Evolutionary conservation across 345 rosid species (phyloP).

Genomic region (Arabis hirsuta): DNA sequence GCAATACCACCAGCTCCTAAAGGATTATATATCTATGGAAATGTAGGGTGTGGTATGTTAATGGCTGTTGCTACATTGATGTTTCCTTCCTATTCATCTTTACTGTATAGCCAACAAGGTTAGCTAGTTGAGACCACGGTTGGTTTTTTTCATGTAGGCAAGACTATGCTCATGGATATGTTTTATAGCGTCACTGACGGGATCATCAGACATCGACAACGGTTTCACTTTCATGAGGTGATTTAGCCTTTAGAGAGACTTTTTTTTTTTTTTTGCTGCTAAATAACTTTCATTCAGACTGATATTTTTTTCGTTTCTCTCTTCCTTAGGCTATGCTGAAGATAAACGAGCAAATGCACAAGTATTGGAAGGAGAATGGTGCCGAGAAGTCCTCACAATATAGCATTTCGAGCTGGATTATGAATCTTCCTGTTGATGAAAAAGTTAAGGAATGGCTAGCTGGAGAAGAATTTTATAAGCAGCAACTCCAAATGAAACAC

Average conservation of each 20-base stretch:
- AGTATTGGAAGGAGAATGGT: conserved; percentile 82
- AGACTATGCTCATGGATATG: conserved; percentile 99
- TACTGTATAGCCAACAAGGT: background rate
- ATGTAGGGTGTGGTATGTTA: conserved; percentile 87
- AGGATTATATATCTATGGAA: conserved; percentile 89
- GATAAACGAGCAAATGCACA: conserved; percentile 88
- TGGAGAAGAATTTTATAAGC: conserved; percentile 86
- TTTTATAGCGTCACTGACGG: conserved; percentile 78
- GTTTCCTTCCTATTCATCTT: conserved; percentile 7
- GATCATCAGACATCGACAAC: conserved; percentile 63
- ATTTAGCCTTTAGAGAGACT: conserved; percentile 21
- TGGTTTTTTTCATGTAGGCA: conserved; percentile 55
- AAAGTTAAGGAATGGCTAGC: conserved; percentile 92
- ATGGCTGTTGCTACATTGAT: conserved; percentile 9
- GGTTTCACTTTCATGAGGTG: conserved; percentile 94
- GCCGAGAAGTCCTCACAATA: conserved; percentile 63
- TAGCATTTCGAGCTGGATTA: conserved; percentile 75
- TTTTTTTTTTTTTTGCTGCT: background rate
- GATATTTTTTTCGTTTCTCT: background rate
- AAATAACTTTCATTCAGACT: background rate
- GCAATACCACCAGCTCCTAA: conserved; percentile 80
- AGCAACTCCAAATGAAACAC: conserved; percentile 75
- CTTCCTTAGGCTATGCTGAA: conserved; percentile 80
- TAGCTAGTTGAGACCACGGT: conserved; percentile 9
- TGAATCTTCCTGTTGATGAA: conserved; percentile 80